Conservation (phyloP, 1,284 basidiomycete genomes). For the Cronartium ribicola region DNA sequence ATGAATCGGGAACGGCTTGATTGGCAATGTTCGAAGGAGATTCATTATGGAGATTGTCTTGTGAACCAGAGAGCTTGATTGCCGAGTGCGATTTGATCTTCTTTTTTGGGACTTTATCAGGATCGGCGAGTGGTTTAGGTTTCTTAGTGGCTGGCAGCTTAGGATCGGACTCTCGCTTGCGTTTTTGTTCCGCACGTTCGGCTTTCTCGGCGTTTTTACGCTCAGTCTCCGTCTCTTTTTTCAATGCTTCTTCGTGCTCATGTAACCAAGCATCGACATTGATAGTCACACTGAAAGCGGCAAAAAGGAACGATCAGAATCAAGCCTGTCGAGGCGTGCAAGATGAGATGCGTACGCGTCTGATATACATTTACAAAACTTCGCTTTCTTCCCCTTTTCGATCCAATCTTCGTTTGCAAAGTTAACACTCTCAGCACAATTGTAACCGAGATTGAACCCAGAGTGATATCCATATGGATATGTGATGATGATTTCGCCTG, state of each 20-base stretch:
- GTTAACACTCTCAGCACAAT: conserved; percentile 96
- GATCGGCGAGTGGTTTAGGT: conserved; percentile 18
- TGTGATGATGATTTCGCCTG: conserved; percentile 91
- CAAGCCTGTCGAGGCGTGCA: neutral
- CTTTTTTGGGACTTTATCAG: conserved; percentile 29
- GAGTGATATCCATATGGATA: conserved; percentile 81
- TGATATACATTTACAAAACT: conserved; percentile 73
- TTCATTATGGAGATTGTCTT: neutral
- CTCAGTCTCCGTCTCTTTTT: conserved; percentile 26
- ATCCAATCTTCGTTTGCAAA: conserved; percentile 95
- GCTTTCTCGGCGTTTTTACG: conserved; percentile 42
- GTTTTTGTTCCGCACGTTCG: conserved; percentile 43
- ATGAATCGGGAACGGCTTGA: neutral
- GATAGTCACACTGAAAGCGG: conserved; percentile 68
- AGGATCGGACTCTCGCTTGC: conserved; percentile 23
- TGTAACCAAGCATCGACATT: conserved; percentile 67
- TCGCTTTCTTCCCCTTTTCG: conserved; percentile 75
- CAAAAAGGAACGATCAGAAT: neutral
- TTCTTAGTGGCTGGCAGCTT: neutral
- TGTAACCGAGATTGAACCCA: conserved; percentile 94
- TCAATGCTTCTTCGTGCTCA: conserved; percentile 45
- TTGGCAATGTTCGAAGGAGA: neutral
- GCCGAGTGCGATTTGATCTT: neutral
- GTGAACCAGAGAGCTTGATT: neutral
- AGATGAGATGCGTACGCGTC: conserved; percentile 62